A percentile compares a stretch with the other conserved stretches of the same genome.
These are phyloP conservation scores for Fusarium bulbicola DNA, from an alignment of 2,329 filamentous ascomycete species.

Conservation along the genomic window DNA sequence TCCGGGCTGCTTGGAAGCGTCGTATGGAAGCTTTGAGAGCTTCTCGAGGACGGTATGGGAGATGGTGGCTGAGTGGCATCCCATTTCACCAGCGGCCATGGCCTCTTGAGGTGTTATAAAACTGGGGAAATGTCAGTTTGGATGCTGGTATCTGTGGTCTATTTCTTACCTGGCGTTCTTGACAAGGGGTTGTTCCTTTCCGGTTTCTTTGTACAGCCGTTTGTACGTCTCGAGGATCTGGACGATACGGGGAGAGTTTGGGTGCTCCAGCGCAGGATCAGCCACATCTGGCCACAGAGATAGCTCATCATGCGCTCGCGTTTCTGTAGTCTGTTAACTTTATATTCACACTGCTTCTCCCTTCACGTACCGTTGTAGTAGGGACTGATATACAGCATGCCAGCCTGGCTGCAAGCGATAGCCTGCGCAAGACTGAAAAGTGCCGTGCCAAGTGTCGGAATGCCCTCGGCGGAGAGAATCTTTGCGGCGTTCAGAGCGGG, in stretches of 20 bases:
- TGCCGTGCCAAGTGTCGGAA: constrained; percentile 58
- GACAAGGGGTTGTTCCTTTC: constrained; percentile 57
- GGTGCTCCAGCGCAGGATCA: constrained; percentile 57
- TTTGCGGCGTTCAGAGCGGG: constrained; percentile 57
- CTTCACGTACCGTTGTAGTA: constrained; percentile 55
- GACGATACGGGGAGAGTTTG: constrained; percentile 57
- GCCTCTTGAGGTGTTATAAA: constrained; percentile 55
- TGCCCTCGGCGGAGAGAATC: constrained; percentile 54
- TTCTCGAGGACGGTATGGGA: constrained; percentile 51
- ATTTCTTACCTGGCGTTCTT: constrained; percentile 54
- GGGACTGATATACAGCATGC: constrained; percentile 58
- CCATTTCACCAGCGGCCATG: constrained; percentile 57
- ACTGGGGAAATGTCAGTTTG: constrained; percentile 36
- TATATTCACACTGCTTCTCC: rapidly evolving
- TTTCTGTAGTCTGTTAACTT: constrained; percentile 44
- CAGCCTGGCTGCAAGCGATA: constrained; percentile 58
- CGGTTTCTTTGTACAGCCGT: constrained; percentile 55
- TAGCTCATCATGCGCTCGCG: constrained; percentile 53
- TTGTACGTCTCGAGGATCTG: constrained; percentile 60
- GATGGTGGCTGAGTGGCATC: constrained; percentile 57
- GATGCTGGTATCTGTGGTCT: too few species aligned
- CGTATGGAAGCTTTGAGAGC: constrained; percentile 51
- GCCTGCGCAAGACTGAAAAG: constrained; percentile 59
- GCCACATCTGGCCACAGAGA: constrained; percentile 57
- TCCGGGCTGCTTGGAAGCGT: constrained; percentile 49